These are phyloP conservation scores for Backusella morwellensis DNA, from an alignment of 192 early-diverging fungal genomes.

Conservation along the genomic window DNA sequence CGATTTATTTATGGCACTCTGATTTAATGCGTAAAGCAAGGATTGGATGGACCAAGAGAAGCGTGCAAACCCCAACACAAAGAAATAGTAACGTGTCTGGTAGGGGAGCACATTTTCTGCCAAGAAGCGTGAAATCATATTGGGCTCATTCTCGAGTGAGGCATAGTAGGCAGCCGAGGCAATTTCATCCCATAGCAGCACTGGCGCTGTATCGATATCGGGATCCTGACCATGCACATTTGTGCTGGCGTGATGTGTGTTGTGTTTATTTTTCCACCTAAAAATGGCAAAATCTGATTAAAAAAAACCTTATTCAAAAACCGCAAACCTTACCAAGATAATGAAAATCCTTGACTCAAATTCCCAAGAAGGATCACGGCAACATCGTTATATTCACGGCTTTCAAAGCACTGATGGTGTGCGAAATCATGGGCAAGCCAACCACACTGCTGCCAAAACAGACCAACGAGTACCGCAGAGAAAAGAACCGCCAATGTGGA, in stretches of 20 bases:
- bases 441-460: constrained; percentile 83
- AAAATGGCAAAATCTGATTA: constrained; percentile 9
- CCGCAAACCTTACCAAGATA: constrained; percentile 51
- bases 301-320: background rate
- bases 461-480: constrained; percentile 56
- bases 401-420: constrained; percentile 77
- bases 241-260: constrained; percentile 79
- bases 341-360: constrained; percentile 75
- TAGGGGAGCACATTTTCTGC: constrained; percentile 43
- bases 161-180: constrained; percentile 52
- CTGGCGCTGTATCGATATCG: constrained; percentile 81
- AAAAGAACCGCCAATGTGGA: constrained; percentile 53
- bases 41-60: constrained; percentile 73
- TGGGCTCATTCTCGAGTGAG: constrained; percentile 44
- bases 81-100: constrained; percentile 66
- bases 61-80: constrained; percentile 68
- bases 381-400: constrained; percentile 58
- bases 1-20: constrained; percentile 46
- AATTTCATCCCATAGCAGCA: constrained; percentile 72
- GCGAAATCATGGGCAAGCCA: constrained; percentile 83
- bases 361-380: constrained; percentile 69
- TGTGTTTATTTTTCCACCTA: constrained; percentile 89
- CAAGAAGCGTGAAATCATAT: constrained; percentile 57
- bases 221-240: constrained; percentile 84
- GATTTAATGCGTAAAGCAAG: constrained; percentile 50